phyloP scores from a whole-genome alignment of 305 asterid species.

The Ajuga reptans region DNA sequence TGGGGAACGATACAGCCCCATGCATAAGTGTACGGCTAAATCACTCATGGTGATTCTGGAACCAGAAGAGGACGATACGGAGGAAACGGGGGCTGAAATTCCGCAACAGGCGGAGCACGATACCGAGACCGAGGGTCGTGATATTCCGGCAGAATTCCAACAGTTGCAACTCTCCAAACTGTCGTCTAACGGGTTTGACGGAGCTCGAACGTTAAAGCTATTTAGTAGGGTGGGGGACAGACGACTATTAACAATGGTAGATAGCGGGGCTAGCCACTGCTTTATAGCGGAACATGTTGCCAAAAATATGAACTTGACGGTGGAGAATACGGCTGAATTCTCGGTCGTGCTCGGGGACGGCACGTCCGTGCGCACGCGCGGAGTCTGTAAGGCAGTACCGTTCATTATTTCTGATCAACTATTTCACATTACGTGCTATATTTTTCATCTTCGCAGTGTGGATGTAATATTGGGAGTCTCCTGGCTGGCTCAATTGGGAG shows the following conservation, averaged over 20 bases:
- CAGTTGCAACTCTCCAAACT: no score
- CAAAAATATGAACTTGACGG: rapidly evolving
- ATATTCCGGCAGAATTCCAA: no score
- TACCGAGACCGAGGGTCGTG: no score
- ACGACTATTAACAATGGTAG: neutral
- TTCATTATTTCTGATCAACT: neutral
- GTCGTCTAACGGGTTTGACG: neutral
- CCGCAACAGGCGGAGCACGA: no score
- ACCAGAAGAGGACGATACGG: neutral
- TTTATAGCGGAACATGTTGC: neutral
- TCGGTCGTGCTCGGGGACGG: neutral
- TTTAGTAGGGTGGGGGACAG: neutral
- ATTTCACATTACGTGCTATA: neutral
- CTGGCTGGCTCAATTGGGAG: neutral
- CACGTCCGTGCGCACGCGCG: neutral
- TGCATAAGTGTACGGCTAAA: neutral
- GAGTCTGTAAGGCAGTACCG: neutral
- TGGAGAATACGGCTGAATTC: neutral
- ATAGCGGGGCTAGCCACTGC: neutral
- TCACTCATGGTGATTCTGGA: neutral
- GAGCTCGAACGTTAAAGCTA: neutral
- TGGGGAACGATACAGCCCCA: neutral
- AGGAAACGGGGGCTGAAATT: no score
- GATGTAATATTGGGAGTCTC: neutral
- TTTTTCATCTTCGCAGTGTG: neutral